phyloP scores from a whole-genome alignment of 1,284 basidiomycete genomes.

The Ustilago sp. region DNA sequence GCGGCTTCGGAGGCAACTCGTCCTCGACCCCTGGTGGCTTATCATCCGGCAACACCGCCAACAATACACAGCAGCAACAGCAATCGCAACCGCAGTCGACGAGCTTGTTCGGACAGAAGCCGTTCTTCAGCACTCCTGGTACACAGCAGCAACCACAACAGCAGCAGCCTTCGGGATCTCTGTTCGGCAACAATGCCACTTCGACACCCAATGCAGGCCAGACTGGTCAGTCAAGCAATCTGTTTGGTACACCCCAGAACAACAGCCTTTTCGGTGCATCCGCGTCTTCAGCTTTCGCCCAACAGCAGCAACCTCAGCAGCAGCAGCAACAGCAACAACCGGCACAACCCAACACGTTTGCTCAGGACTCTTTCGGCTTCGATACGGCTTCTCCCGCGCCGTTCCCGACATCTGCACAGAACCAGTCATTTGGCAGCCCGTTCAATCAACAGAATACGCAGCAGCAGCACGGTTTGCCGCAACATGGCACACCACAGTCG shows the following conservation, averaged over 20 bases:
- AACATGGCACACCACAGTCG: conserved; percentile 28
- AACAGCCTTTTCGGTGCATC: conserved; percentile 29
- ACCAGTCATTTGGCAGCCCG: conserved; percentile 32
- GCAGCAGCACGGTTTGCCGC: conserved; percentile 16
- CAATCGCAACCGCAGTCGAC: conserved; percentile 18
- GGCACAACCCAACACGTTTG: conserved; percentile 21
- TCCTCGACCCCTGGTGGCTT: conserved; percentile 38
- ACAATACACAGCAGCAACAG: conserved; percentile 21
- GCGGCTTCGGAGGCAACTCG: conserved; percentile 33
- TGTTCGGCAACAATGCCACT: conserved; percentile 26
- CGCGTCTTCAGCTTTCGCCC: conserved; percentile 18
- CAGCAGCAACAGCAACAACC: conserved; percentile 23
- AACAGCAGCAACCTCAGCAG: conserved; percentile 26
- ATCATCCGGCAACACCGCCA: conserved; percentile 33
- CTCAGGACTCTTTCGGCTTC: conserved; percentile 23
- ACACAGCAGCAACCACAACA: conserved; percentile 25
- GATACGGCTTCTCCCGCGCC: conserved; percentile 32
- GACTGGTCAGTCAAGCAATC: conserved; percentile 14
- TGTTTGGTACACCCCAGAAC: conserved; percentile 38
- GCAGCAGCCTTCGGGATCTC: conserved; percentile 25
- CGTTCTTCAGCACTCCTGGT: conserved; percentile 51
- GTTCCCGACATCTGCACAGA: conserved; percentile 25
- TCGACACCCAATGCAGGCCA: conserved; percentile 14
- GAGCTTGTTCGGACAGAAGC: conserved; percentile 40
- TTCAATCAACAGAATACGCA: conserved; percentile 19